Evolutionary conservation across 495 filamentous ascomycete species (phyloP).

Genomic region (Amniculicola lignicola): DNA sequence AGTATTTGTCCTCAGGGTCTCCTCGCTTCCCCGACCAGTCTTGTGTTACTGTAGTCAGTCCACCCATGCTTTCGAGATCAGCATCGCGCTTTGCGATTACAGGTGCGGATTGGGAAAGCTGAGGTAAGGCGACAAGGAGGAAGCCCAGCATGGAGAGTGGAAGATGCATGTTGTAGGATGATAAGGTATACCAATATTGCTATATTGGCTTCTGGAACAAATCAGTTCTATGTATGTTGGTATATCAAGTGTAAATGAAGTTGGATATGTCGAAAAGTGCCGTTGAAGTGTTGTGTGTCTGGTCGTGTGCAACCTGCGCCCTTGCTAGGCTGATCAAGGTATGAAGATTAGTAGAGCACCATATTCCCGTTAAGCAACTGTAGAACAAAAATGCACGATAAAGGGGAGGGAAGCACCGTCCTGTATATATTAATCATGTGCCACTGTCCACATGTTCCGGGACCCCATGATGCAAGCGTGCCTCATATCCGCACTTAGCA

Average conservation of each 20-base stretch:
- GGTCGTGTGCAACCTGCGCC: too few relatives aligned
- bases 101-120: constrained; percentile 6
- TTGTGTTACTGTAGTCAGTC: constrained; percentile 11
- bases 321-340: too few relatives aligned
- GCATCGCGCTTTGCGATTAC: constrained; percentile 12
- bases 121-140: neutral
- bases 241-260: neutral
- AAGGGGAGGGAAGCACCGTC: too few relatives aligned
- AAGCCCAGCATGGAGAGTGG: neutral
- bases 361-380: too few relatives aligned
- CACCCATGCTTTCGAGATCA: constrained; percentile 17
- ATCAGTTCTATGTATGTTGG: neutral
- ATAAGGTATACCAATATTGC: neutral
- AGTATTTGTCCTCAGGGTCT: constrained; percentile 35
- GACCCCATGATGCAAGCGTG: too few relatives aligned
- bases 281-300: neutral
- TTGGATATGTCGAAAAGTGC: neutral
- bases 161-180: neutral
- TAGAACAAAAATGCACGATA: too few relatives aligned
- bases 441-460: too few relatives aligned
- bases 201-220: neutral
- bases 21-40: constrained; percentile 27
- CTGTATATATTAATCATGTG: too few relatives aligned
- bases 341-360: too few relatives aligned
- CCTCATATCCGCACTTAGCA: too few relatives aligned